These are phyloP conservation scores for Zelopaecilomyces penicillatus DNA, from an alignment of 2,329 filamentous ascomycete species.

Conservation along the genomic window DNA sequence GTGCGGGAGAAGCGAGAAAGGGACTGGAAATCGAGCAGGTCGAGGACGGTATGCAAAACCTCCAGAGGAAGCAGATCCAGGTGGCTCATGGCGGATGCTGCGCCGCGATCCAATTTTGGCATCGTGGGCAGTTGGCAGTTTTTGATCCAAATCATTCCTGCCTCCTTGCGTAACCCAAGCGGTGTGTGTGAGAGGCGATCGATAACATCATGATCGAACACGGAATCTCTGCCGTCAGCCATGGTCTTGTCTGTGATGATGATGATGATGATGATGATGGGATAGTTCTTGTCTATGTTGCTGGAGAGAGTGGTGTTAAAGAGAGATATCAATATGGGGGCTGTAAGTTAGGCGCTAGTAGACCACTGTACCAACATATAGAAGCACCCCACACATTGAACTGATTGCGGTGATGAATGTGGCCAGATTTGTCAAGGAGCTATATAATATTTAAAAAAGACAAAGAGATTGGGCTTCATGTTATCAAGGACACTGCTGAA, in stretches of 20 bases:
- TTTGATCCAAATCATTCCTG: not conserved
- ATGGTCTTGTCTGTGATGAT: not conserved
- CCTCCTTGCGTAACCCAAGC: not conserved
- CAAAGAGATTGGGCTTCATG: too few species aligned
- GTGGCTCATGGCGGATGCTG: not conserved
- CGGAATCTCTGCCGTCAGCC: not conserved
- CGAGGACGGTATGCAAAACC: not conserved
- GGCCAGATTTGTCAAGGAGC: too few species aligned
- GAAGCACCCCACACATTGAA: too few species aligned
- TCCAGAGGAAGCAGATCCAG: not conserved
- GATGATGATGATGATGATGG: too few species aligned
- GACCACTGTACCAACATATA: too few species aligned
- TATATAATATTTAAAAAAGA: too few species aligned
- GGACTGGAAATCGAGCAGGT: not conserved
- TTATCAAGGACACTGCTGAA: too few species aligned
- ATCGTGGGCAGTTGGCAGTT: not conserved
- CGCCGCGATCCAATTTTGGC: not conserved
- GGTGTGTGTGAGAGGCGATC: not conserved
- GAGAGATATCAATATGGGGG: too few species aligned
- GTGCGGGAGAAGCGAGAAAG: not conserved
- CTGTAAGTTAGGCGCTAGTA: too few species aligned
- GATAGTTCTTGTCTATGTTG: too few species aligned
- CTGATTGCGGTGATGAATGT: too few species aligned
- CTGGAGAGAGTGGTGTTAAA: too few species aligned
- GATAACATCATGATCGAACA: not conserved